These are phyloP conservation scores for Rhynchosporium secalis DNA, from an alignment of 2,329 filamentous ascomycete species.

Conservation along the genomic window DNA sequence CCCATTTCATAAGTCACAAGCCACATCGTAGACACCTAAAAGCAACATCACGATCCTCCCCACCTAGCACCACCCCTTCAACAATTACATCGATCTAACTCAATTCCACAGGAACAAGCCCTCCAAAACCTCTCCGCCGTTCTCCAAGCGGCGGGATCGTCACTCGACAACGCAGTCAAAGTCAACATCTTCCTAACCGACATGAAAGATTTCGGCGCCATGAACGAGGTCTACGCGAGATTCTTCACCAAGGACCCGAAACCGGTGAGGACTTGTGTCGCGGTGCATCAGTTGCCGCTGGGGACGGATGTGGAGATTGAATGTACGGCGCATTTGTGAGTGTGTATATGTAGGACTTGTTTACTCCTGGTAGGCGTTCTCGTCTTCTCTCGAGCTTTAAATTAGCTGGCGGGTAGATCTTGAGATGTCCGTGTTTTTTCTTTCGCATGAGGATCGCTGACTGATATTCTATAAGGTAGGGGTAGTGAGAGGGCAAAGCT, in stretches of 20 bases:
- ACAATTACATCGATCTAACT: not conserved
- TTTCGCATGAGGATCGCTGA: not conserved
- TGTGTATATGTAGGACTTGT: slow-evolving; percentile 9
- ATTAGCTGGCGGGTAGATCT: too few relatives aligned
- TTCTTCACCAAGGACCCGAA: slow-evolving; percentile 49
- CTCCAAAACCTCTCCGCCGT: slow-evolving; percentile 60
- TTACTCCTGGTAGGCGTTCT: not conserved
- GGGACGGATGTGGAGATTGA: slow-evolving; percentile 56
- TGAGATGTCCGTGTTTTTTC: not conserved
- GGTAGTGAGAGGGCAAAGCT: slow-evolving; percentile 17
- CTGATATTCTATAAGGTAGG: not conserved
- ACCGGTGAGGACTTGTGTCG: slow-evolving; percentile 52
- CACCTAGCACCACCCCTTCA: too few relatives aligned
- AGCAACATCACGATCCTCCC: too few relatives aligned
- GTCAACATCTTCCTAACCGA: slow-evolving; percentile 65
- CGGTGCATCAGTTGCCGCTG: slow-evolving; percentile 51
- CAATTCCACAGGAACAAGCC: slow-evolving; percentile 47
- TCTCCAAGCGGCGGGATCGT: slow-evolving; percentile 60
- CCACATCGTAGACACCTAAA: too few relatives aligned
- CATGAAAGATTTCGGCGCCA: slow-evolving; percentile 63
- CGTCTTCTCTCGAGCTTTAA: too few relatives aligned
- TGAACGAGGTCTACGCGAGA: slow-evolving; percentile 57
- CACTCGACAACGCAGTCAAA: slow-evolving; percentile 62
- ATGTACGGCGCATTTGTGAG: slow-evolving; percentile 46
- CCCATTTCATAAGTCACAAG: too few relatives aligned